Evolutionary conservation across 345 rosid species (phyloP), one percentile per base, ranked within the genome.

Genomic region (Eutrema heterophyllum): DNA sequence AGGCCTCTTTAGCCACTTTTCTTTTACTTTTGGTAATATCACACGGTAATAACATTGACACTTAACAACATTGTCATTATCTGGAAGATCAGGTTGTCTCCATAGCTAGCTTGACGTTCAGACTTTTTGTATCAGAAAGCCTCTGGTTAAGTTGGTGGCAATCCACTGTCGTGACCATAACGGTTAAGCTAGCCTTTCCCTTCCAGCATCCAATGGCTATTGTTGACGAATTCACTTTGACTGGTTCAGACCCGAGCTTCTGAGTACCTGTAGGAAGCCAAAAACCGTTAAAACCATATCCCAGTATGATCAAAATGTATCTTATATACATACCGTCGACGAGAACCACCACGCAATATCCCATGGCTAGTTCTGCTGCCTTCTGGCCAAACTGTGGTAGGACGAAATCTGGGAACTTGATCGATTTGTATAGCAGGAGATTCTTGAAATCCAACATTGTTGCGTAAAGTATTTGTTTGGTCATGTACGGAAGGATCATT

Each of bases 191-290:
- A 16, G 84, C 83, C 79, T 82, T 83, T 7, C 99, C 98, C 80
- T 79, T 92, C 99, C 98, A 90, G 83, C 99, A 92, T 44, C 96
- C 96, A 14, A 96, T 92, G 78, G 97, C 97, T 67, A 89, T 81
- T 5, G 89, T 80, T 16, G 89, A 81, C 38, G 77, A 67, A 62
- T 79, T 86, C 64, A 81, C 81, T 75, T 79, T 70, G 39, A 79
- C 56, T 44, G 68, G 67, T 69, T 77, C 81, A 27, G 83, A 65
- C 24, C 30, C 64, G 40, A 67, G 45, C 53, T 81, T 50, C 38
- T 83, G 69, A 33, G 68, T 68, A 71, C 79, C 96, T 83, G 84
- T 79, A 50, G 6, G 46, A 67, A 67, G 12, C 32, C 39, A 35
- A 49, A 48, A 11, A 18, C 7, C 39, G 44, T 9, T 13, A 41